Conservation (phyloP, 768 basidiomycete species). For the Tricholoma furcatifolium region DNA sequence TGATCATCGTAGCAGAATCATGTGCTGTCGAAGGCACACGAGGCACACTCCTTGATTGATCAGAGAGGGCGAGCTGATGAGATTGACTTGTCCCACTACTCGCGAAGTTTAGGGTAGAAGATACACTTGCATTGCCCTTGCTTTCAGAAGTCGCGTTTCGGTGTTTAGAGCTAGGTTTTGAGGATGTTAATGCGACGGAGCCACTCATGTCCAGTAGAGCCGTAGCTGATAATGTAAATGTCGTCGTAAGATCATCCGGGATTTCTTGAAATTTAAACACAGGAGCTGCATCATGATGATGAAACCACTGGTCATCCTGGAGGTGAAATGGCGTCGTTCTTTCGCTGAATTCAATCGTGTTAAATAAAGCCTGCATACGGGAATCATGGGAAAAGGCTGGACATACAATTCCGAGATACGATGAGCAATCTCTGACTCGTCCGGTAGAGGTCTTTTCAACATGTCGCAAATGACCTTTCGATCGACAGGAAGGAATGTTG, state of each 20-base stretch:
- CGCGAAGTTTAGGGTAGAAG: neutral
- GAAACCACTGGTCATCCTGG: constrained; percentile 8
- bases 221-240: constrained; percentile 7
- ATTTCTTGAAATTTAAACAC: constrained; percentile 6
- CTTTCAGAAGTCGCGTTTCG: neutral
- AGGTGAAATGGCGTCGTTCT: constrained; percentile 21
- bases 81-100: neutral
- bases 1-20: neutral
- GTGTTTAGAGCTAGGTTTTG: neutral
- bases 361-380: constrained; percentile 8
- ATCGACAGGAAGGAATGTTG: constrained; percentile 42
- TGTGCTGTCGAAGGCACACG: neutral
- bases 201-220: constrained; percentile 2
- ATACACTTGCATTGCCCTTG: neutral
- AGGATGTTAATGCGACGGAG: neutral
- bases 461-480: constrained; percentile 53
- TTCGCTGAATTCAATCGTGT: constrained; percentile 22
- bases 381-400: neutral
- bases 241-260: neutral
- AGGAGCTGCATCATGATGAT: constrained; percentile 3
- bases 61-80: neutral
- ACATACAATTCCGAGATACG: constrained; percentile 52
- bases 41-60: neutral
- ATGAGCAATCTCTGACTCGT: constrained; percentile 39
- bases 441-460: constrained; percentile 42